A percentile compares a stretch with the other conserved stretches of the same genome.
Conservation (phyloP, 805 yeast species). For the Maudiozyma saulgeensis region DNA sequence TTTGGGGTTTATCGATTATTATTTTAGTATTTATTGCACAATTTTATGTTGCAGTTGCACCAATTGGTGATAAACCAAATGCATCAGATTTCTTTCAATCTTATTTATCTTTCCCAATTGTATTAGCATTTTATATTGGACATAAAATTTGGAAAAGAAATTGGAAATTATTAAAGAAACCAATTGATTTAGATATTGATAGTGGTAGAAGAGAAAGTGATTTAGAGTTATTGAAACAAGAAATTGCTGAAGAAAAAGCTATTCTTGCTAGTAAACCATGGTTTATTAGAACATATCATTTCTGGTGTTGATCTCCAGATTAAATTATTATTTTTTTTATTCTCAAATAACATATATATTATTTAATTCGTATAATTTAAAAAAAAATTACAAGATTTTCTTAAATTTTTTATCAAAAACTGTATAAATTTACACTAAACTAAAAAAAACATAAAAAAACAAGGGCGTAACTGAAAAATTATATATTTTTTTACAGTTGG, state of each 20-base stretch:
- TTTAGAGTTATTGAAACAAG: slow-evolving; percentile 42
- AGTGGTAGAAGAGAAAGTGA: slow-evolving; percentile 54
- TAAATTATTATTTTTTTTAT: neutral
- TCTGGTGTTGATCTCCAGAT: slow-evolving; percentile 36
- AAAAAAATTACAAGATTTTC: neutral
- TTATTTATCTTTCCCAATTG: slow-evolving; percentile 56
- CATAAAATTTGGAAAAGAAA: slow-evolving; percentile 47
- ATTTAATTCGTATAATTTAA: neutral
- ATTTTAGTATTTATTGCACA: slow-evolving; percentile 58
- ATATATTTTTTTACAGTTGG: no score
- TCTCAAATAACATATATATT: neutral
- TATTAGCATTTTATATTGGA: slow-evolving; percentile 44
- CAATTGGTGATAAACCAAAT: slow-evolving; percentile 43
- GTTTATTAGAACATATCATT: slow-evolving; percentile 35
- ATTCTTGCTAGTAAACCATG: slow-evolving; percentile 35
- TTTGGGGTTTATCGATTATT: slow-evolving; percentile 50
- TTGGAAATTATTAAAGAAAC: slow-evolving; percentile 34
- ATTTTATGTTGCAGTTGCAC: slow-evolving; percentile 77
- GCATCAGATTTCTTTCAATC: slow-evolving; percentile 55
- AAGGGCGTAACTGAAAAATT: no score
- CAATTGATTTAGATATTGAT: slow-evolving; percentile 48
- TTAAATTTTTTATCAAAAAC: no score
- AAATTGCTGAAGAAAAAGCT: slow-evolving; percentile 44
- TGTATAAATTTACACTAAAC: no score
- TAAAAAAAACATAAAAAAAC: no score